phyloP scores from a whole-genome alignment of 2,329 filamentous ascomycete species.

The Pyricularia sp. region DNA sequence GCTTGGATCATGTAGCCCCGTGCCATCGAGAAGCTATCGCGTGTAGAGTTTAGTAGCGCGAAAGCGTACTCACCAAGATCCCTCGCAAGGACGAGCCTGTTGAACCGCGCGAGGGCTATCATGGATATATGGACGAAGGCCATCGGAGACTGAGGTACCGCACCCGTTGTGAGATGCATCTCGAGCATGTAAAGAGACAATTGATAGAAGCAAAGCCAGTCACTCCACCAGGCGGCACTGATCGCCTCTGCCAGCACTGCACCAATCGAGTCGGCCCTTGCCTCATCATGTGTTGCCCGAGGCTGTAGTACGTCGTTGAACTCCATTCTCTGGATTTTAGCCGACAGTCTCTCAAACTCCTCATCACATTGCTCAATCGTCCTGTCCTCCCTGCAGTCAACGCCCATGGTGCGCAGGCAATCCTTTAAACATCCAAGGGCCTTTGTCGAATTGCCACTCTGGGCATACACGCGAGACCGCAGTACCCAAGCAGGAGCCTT shows the following conservation, averaged over 20 bases:
- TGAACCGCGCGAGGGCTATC: conserved; percentile 60
- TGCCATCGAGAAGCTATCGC: conserved; percentile 56
- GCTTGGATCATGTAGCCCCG: conserved; percentile 61
- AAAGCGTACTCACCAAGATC: conserved; percentile 55
- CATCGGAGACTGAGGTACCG: conserved; percentile 60
- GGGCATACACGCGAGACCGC: conserved; percentile 68
- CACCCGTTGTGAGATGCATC: conserved; percentile 52
- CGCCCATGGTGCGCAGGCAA: conserved; percentile 60
- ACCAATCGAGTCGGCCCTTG: conserved; percentile 49
- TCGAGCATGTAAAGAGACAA: conserved; percentile 57
- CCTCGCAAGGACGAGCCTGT: conserved; percentile 58
- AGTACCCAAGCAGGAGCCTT: conserved; percentile 79
- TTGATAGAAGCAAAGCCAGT: conserved; percentile 64
- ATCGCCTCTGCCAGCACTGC: conserved; percentile 63
- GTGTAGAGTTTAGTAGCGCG: conserved; percentile 53
- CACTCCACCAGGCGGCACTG: conserved; percentile 64
- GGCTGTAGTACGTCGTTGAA: conserved; percentile 33
- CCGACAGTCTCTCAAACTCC: conserved; percentile 57
- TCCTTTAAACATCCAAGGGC: conserved; percentile 63
- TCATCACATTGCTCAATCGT: conserved; percentile 70
- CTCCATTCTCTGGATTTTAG: conserved; percentile 50
- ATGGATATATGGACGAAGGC: conserved; percentile 60
- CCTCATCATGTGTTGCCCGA: conserved; percentile 35
- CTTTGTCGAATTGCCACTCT: conserved; percentile 59
- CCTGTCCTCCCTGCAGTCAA: conserved; percentile 55